Evolutionary conservation across 192 early-diverging fungal species (phyloP).

Genomic region (Gorgonomyces haynaldii): DNA sequence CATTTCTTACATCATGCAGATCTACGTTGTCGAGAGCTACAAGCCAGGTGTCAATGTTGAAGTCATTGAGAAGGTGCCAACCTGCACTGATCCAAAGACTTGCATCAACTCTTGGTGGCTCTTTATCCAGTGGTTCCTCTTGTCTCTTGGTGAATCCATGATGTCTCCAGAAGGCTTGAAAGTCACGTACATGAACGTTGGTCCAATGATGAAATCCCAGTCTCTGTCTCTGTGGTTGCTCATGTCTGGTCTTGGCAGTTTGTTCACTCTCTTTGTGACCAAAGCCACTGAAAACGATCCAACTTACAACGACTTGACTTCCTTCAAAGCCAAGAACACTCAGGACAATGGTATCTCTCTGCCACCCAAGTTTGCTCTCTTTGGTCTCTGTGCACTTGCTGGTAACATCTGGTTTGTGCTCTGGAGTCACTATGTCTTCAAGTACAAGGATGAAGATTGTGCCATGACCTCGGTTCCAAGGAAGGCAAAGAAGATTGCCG

Average conservation of each 20-base stretch:
- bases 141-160: conserved; percentile 45
- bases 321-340: too few relatives aligned
- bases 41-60: conserved; percentile 2
- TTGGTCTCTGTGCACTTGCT: too few relatives aligned
- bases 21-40: conserved; percentile 13
- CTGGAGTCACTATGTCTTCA: too few relatives aligned
- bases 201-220: conserved; percentile 44
- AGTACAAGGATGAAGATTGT: too few relatives aligned
- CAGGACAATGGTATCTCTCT: too few relatives aligned
- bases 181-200: conserved; percentile 54
- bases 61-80: too few relatives aligned
- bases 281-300: too few relatives aligned
- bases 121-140: conserved; percentile 40
- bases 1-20: conserved; percentile 20
- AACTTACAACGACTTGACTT: too few relatives aligned
- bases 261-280: too few relatives aligned
- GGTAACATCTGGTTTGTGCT: too few relatives aligned
- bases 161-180: conserved; percentile 51
- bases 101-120: conserved; percentile 11
- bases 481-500: conserved; percentile 45
- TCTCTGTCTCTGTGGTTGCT: conserved; percentile 48
- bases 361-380: too few relatives aligned
- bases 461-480: too few relatives aligned
- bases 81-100: conserved; percentile 12
- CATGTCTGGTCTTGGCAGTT: conserved; percentile 28